Base-by-base conservation (phyloP, 2,329 filamentous ascomycete species). In the Fragosphaeria purpurea region DNA sequence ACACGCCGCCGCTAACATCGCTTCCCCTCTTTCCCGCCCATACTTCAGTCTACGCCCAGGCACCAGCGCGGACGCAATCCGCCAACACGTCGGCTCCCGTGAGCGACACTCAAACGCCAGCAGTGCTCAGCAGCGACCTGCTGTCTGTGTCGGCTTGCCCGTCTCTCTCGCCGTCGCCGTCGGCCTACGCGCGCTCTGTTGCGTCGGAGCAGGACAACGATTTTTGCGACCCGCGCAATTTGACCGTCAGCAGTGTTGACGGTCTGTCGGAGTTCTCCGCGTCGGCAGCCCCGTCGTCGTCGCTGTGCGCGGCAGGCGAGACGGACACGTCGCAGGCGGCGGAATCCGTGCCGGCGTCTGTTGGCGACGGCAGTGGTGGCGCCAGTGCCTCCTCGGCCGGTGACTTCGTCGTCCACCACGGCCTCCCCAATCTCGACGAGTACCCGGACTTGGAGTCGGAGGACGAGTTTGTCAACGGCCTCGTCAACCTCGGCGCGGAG, bases 401-500 rank as follows among this genome's bases (percentile, higher is more conserved):
- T 68, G 74, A 79, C 54, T 80, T 82, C 62, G 68, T n/a, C 57
- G 22, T 72, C 31, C 70, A 73, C 58, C 71, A 77, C 70, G 78
- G 78, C 31, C 75, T 93, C 34, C 83, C 86, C 32, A 73, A 76
- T 7, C 94, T 95, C 59, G 87, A 94, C 66, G 86, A 88, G 57
- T 80, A 94, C 58, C 93, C 90, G 31, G 89, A 95, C 61, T 77
- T 95, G 51, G 90, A 95, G 65, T 89, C 86, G 1, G 90, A 95
- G 61, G 88, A 94, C 76, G 88, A 93, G 64, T 88, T 94, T 61
- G 77, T 81, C 60, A 83, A 80, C 64, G 77, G 79, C 50, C 77
- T 94, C 7, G 82, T 88, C 56, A 81, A 87, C 62, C 84, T 89
- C 57, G 65, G 67, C 51, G 67, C 66, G 32, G 73, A 78, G 55